Base-by-base conservation (phyloP, 495 filamentous ascomycete species). In the Neurospora terricola region DNA sequence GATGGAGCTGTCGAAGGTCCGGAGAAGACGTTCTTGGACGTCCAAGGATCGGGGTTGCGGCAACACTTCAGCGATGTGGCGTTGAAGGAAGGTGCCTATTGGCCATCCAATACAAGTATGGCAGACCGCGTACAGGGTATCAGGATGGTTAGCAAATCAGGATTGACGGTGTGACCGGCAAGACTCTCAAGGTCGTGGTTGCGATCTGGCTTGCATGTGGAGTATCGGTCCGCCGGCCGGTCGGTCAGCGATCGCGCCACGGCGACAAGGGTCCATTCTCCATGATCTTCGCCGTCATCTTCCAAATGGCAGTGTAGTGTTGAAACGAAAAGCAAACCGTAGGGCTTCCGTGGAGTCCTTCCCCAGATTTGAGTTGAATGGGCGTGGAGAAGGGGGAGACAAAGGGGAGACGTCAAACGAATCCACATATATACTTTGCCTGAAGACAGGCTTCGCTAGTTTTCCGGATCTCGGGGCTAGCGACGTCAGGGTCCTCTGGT, bases 191-290 rank as follows among this genome's bases (percentile, higher is more conserved):
- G 74, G 73, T 76, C 73, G 79, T 74, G 75, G 69, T 72, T 54
- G 74, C 73, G 80, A 81, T 80, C 79, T 76, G 75, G 79, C 75
- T 43, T 77, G 76, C 75, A 80, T 77, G 77, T 81, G 80, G 80
- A 82, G 79, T 82, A 75, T 80, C 80, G 80, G 80, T 75, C 80
- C 80, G 80, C 40, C 77, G 72, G 75, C 80, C 80, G 80, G 78
- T 69, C 70, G 80, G 78, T 71, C 70, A 69, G 72, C 74, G 72
- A 73, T 76, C 59, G 69, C 72, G 73, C 74, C 69, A 71, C 42
- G 69, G 70, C 72, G 75, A 71, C 77, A 75, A 71, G 77, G 76
- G 70, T 76, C 66, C 21, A 59, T 59, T 59, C 21, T 27, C 21
- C 23, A 59, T 59, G 48, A 59, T 59, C 48, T 14, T 59, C 48